Evolutionary conservation across 73 alveolate species (phyloP).

Genomic region (Effrenium voratum): DNA sequence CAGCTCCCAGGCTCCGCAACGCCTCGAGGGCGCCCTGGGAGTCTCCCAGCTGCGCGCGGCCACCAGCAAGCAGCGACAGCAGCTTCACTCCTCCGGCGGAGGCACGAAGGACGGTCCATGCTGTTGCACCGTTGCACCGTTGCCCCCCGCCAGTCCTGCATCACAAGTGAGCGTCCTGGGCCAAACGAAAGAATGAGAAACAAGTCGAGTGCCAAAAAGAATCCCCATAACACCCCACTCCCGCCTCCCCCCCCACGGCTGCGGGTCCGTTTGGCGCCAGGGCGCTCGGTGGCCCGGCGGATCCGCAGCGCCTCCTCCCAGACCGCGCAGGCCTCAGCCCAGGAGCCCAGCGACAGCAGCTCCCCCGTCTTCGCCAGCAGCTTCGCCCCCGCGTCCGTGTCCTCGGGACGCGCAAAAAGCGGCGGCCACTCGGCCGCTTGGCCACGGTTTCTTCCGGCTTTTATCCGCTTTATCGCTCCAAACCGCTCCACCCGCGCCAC

Average conservation of each 20-base stretch:
- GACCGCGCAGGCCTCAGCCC: not conserved
- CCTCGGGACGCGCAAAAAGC: not conserved
- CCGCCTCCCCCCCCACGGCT: not conserved
- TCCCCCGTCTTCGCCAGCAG: constrained; percentile 20
- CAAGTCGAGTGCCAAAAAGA: not conserved
- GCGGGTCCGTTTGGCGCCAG: too few relatives aligned
- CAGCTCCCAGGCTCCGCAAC: not conserved
- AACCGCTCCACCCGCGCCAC: too few relatives aligned
- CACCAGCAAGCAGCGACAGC: not conserved
- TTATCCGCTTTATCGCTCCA: too few relatives aligned
- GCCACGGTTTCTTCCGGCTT: too few relatives aligned
- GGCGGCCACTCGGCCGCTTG: too few relatives aligned
- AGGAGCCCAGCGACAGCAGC: not conserved
- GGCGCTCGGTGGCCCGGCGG: not conserved
- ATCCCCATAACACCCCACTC: not conserved
- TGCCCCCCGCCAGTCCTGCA: too few relatives aligned
- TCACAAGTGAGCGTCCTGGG: too few relatives aligned
- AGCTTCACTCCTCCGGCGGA: constrained; percentile 4
- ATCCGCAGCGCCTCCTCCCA: not conserved
- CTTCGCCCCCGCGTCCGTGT: constrained; percentile 18
- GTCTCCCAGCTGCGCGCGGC: not conserved
- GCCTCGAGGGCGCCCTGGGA: not conserved
- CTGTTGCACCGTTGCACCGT: too few relatives aligned
- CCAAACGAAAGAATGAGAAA: too few relatives aligned
- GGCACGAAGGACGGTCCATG: too few relatives aligned